phyloP scores from a whole-genome alignment of 176 grass and related monocot genomes.

The Aegilops longissima region DNA sequence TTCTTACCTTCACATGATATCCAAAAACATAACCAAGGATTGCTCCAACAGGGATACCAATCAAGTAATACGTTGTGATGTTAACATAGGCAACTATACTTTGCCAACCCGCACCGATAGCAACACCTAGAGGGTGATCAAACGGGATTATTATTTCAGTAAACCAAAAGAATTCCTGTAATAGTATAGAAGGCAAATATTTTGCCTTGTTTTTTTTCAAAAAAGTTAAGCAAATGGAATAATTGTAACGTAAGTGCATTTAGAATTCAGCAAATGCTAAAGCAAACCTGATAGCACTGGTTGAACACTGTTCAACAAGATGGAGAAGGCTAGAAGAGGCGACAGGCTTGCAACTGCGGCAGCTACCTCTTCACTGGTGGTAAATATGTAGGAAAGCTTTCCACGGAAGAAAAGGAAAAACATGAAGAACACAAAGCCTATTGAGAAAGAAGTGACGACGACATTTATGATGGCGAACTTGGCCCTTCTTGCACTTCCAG shows the following conservation, averaged over 20 bases:
- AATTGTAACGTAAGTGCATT: not conserved
- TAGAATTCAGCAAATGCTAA: not conserved
- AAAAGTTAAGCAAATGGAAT: not conserved
- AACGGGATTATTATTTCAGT: not conserved
- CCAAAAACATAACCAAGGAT: constrained; percentile 64
- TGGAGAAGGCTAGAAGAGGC: constrained; percentile 74
- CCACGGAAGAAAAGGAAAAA: constrained; percentile 63
- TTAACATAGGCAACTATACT: constrained; percentile 80
- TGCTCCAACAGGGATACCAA: constrained; percentile 73
- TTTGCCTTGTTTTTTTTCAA: not conserved
- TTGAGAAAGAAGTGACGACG: constrained; percentile 47
- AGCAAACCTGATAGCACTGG: constrained; percentile 71
- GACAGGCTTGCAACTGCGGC: constrained; percentile 64
- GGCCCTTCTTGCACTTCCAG: constrained; percentile 63
- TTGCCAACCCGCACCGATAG: constrained; percentile 81
- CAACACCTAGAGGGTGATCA: constrained; percentile 56
- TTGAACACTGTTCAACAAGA: constrained; percentile 33
- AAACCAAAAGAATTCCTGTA: not conserved
- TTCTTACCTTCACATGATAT: constrained; percentile 59
- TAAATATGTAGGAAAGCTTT: constrained; percentile 81
- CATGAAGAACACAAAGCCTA: constrained; percentile 57
- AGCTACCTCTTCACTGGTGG: constrained; percentile 44
- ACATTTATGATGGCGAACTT: constrained; percentile 65
- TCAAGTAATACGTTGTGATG: constrained; percentile 75
- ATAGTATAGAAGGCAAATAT: not conserved